Conservation (phyloP, 176 grass and related monocot species). For the Rhipidocladum racemiflorum region DNA sequence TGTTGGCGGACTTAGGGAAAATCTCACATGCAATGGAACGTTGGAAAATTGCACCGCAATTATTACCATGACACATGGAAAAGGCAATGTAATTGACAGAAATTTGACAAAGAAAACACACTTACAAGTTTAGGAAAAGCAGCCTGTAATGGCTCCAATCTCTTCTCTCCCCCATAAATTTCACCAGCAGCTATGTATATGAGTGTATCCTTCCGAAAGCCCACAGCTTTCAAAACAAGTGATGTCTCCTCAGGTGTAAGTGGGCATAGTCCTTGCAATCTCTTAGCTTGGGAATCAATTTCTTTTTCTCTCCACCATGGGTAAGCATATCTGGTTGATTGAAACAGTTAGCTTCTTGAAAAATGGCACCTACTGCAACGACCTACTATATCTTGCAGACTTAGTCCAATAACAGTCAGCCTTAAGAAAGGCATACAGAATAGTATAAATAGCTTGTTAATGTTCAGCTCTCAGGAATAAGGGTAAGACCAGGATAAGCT, state of each 20-base stretch:
- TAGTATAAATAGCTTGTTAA: not conserved
- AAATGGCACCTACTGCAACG: not conserved
- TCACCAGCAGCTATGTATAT: slow-evolving; percentile 87
- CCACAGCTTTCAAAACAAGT: slow-evolving; percentile 73
- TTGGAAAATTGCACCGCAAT: not conserved
- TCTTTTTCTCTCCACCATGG: slow-evolving; percentile 99
- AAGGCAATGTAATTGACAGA: not conserved
- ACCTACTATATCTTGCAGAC: not conserved
- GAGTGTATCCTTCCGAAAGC: slow-evolving; percentile 63
- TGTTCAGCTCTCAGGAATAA: slow-evolving; percentile 8
- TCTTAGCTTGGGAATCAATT: slow-evolving; percentile 77
- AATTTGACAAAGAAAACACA: not conserved
- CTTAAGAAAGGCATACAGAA: not conserved
- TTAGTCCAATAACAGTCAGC: not conserved
- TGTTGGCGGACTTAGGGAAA: not conserved
- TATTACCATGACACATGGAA: not conserved
- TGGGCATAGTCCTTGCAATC: slow-evolving; percentile 84
- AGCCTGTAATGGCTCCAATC: slow-evolving; percentile 22
- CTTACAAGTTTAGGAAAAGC: slow-evolving; percentile 84
- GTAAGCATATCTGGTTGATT: slow-evolving; percentile 75
- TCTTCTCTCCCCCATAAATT: slow-evolving; percentile 71
- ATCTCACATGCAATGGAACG: slow-evolving; percentile 1
- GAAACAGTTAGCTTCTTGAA: slow-evolving; percentile 17
- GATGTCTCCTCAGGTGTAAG: slow-evolving; percentile 85
- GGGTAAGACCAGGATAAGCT: not conserved